Evolutionary conservation across 345 rosid species (phyloP).

Genomic region (Euclidium syriacum): DNA sequence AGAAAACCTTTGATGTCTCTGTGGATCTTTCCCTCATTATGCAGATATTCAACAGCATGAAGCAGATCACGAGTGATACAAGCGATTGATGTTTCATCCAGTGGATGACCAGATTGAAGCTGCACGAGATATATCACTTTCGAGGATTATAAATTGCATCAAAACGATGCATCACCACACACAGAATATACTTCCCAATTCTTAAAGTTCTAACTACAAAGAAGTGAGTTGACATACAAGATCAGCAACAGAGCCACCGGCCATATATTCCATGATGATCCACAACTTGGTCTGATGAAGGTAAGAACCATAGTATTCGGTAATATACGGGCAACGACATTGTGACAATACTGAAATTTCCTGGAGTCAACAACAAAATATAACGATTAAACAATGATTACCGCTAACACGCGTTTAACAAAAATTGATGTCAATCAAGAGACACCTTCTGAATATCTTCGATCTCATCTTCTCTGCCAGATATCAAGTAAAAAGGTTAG

Average conservation of each 20-base stretch:
- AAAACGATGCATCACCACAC: background rate
- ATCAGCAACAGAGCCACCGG: conserved; percentile 99
- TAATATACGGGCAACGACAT: conserved; percentile 90
- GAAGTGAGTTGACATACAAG: conserved; percentile 62
- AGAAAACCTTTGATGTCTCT: conserved; percentile 89
- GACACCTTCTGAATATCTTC: conserved; percentile 96
- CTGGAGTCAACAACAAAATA: conserved; percentile 39
- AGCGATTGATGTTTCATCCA: conserved; percentile 87
- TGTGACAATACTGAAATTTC: conserved; percentile 95
- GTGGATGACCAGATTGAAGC: conserved; percentile 87
- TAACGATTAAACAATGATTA: too few relatives aligned
- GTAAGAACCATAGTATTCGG: conserved; percentile 94
- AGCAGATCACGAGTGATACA: conserved; percentile 86
- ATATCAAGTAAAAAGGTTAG: conserved; percentile 16
- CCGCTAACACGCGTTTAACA: too few relatives aligned
- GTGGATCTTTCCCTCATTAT: conserved; percentile 92
- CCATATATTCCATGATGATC: conserved; percentile 99
- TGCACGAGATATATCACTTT: conserved; percentile 34
- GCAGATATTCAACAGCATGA: conserved; percentile 92
- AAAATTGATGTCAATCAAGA: conserved; percentile 3
- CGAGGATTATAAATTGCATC: conserved; percentile 6
- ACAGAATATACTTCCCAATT: background rate
- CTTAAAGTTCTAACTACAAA: conserved; percentile 3
- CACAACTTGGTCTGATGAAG: conserved; percentile 95
- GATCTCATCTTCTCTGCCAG: conserved; percentile 91